A percentile compares a stretch with the other conserved stretches of the same genome.
These are phyloP conservation scores for Puya raimondii DNA, from an alignment of 176 grass and related monocot genomes.

Conservation along the genomic window DNA sequence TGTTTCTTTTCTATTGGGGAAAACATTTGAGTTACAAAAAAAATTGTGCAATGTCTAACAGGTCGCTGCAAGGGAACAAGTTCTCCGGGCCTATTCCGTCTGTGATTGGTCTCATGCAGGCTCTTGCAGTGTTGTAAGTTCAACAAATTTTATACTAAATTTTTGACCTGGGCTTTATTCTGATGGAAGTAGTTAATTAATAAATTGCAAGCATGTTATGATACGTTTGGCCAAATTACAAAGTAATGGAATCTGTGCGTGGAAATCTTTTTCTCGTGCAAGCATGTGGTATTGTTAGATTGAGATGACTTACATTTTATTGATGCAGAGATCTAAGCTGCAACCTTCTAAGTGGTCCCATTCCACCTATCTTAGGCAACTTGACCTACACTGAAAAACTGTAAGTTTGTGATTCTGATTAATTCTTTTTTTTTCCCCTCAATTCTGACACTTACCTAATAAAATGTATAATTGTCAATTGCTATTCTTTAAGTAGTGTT, in stretches of 20 bases:
- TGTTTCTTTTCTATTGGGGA: not conserved
- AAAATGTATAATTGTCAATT: too few relatives aligned
- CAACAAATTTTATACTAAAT: not conserved
- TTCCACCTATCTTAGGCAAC: slow-evolving; percentile 89
- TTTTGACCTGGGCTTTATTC: not conserved
- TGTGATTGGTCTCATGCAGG: slow-evolving; percentile 98
- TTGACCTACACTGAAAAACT: slow-evolving; percentile 96
- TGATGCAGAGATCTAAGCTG: slow-evolving; percentile 74
- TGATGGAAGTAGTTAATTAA: not conserved
- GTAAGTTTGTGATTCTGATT: slow-evolving; percentile 32
- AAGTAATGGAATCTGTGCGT: not conserved
- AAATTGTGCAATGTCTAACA: slow-evolving; percentile 17
- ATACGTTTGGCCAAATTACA: not conserved
- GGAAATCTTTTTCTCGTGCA: not conserved
- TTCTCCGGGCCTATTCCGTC: slow-evolving; percentile 82
- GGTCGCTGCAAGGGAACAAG: slow-evolving; percentile 92
- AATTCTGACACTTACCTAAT: not conserved
- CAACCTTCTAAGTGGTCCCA: slow-evolving; percentile 70
- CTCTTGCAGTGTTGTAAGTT: slow-evolving; percentile 86
- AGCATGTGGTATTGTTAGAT: too few relatives aligned
- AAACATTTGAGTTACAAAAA: not conserved
- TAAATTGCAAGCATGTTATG: not conserved
- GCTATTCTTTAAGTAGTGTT: too few relatives aligned
- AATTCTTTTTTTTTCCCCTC: not conserved
- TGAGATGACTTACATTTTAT: not conserved